Percentiles rank a stretch among this genome's conserved stretches.
Evolutionary conservation across 1,284 basidiomycete genomes (phyloP).

Genomic region (Neolentinus lepideus): DNA sequence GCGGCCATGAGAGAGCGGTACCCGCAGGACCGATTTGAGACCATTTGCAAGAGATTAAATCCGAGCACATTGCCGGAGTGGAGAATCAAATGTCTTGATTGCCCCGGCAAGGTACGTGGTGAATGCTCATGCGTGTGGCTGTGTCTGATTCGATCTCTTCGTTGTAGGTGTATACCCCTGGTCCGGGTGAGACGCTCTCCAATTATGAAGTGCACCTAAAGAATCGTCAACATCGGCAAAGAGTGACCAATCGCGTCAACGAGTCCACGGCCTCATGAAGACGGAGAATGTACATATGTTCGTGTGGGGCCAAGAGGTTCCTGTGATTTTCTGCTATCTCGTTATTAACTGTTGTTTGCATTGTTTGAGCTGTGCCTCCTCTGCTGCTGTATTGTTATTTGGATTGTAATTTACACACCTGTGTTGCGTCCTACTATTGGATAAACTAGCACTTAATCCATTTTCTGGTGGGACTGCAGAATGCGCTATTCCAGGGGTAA

Average conservation of each 20-base stretch:
- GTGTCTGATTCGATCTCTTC: conserved; percentile 12
- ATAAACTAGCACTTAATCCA: background rate
- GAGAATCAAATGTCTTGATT: conserved; percentile 92
- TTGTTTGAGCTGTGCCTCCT: background rate
- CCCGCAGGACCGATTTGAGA: conserved; percentile 78
- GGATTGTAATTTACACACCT: background rate
- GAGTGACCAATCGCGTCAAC: conserved; percentile 38
- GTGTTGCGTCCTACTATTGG: background rate
- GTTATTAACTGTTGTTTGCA: background rate
- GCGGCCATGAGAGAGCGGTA: conserved; percentile 65
- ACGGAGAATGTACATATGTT: background rate
- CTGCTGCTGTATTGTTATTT: background rate
- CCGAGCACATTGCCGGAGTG: conserved; percentile 53
- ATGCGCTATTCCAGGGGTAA: too few relatives aligned
- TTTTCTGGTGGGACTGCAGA: background rate
- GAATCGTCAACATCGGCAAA: conserved; percentile 63
- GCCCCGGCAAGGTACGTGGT: conserved; percentile 78
- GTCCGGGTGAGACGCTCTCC: conserved; percentile 80
- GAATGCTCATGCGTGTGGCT: background rate
- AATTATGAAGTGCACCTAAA: conserved; percentile 94
- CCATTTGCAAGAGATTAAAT: conserved; percentile 45
- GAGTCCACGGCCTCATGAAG: background rate
- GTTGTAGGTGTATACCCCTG: conserved; percentile 82
- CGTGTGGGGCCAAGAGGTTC: background rate
- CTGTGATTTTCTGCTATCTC: background rate